A percentile compares a stretch with the other conserved stretches of the same genome.
These are phyloP conservation scores for Linum usitatissimum DNA, from an alignment of 345 rosid genomes.

Conservation along the genomic window DNA sequence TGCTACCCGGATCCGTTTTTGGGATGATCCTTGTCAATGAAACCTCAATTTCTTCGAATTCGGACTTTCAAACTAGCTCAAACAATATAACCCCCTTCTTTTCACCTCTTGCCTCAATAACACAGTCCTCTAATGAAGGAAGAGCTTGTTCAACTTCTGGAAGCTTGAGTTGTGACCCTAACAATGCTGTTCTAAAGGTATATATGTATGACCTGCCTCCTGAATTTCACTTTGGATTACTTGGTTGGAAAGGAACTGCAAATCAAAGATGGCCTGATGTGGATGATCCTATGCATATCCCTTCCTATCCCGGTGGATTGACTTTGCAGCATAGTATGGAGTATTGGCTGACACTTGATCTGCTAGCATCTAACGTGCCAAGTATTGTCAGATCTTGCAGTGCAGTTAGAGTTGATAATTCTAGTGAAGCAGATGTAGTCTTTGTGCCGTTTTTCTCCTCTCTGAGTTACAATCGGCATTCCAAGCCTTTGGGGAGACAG, in stretches of 20 bases:
- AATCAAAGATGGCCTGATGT: constrained; percentile 5
- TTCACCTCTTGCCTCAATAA: constrained; percentile 5
- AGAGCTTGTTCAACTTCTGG: neutral
- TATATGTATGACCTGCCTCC: constrained; percentile 5
- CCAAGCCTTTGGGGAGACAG: constrained; percentile 4
- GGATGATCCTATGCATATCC: neutral
- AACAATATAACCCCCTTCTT: constrained; percentile 12
- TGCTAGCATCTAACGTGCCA: constrained; percentile 48
- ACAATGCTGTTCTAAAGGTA: neutral
- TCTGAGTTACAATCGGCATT: constrained; percentile 6
- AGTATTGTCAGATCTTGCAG: constrained; percentile 2
- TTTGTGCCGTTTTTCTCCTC: constrained; percentile 77
- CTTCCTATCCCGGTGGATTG: constrained; percentile 26
- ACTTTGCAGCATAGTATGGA: constrained; percentile 86
- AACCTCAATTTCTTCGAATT: neutral
- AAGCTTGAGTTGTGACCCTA: neutral
- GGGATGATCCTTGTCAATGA: neutral
- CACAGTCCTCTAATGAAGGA: neutral
- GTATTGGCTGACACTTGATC: constrained; percentile 89
- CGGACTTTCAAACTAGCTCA: neutral
- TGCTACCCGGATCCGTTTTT: constrained; percentile 26
- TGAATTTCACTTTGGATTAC: constrained; percentile 16
- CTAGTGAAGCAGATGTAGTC: constrained; percentile 53
- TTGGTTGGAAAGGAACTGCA: constrained; percentile 54
- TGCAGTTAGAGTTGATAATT: constrained; percentile 33